phyloP scores from a whole-genome alignment of 2,329 filamentous ascomycete species.

The Clonostachys solani region DNA sequence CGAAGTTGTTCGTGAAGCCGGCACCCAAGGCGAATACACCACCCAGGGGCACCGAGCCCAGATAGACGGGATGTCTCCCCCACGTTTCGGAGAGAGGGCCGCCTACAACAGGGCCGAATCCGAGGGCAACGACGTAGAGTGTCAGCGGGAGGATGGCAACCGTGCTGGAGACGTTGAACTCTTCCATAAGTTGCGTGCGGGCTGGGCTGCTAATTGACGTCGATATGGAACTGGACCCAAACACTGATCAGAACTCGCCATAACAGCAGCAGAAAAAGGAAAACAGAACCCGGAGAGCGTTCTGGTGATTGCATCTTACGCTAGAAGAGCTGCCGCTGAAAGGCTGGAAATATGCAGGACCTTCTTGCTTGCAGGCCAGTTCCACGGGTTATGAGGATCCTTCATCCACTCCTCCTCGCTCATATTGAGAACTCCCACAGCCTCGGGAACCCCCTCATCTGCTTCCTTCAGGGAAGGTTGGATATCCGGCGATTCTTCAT shows the following conservation, averaged over 20 bases:
- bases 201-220: constrained; percentile 50
- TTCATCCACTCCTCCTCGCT: constrained; percentile 18
- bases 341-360: constrained; percentile 28
- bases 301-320: constrained; percentile 20
- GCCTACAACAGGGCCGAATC: constrained; percentile 53
- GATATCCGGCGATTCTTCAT: too few relatives aligned
- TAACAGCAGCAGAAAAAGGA: constrained; percentile 5
- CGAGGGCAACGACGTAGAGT: constrained; percentile 56
- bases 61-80: constrained; percentile 50
- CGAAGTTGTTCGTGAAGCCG: constrained; percentile 45
- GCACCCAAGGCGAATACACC: constrained; percentile 53
- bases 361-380: constrained; percentile 41
- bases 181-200: constrained; percentile 34
- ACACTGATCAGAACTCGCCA: neutral
- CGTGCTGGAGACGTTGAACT: constrained; percentile 51
- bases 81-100: constrained; percentile 55
- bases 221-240: constrained; percentile 39
- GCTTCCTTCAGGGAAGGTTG: too few relatives aligned
- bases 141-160: constrained; percentile 55
- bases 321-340: constrained; percentile 31
- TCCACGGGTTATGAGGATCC: constrained; percentile 42
- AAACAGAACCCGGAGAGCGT: neutral
- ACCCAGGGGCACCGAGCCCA: constrained; percentile 37
- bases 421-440: too few relatives aligned
- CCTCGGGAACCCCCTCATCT: too few relatives aligned